Base-by-base conservation (phyloP, 192 early-diverging fungal species). In the Spizellomyces sp. region DNA sequence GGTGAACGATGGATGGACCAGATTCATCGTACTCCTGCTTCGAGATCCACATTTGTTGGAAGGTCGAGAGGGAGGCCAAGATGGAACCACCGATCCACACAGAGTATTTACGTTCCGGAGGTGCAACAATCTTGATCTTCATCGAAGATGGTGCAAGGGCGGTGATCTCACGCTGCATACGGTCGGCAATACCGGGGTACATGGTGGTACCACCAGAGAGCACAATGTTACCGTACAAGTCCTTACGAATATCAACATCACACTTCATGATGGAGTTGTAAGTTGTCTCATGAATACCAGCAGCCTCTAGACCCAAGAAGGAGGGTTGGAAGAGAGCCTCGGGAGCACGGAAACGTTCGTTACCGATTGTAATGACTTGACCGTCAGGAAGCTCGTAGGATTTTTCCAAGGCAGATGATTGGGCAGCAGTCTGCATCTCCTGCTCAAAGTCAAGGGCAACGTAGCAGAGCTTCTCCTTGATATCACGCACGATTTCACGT, bases 41-140 rank as follows among this genome's bases (percentile, higher is more conserved):
- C 62, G 94, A 93, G 82, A 96, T 92, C 95, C 95, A 98, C 95
- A 96, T 94, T 81, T 95, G 91, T 83, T 97, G 95, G 95, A 98
- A 98, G 78, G 95, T 96, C 55, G 95, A 95, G 66, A 96, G 91
- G 45, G 96, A 96, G 61, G 96, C 95, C 46, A 98, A 84, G 66
- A 98, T 96, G 68, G 95, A 96, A 62, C 96, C 96, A 87, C 96
- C 96, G 77, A 98, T 96, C 95, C 96, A 98, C 85, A 94, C 96
- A 67, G 96, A 97, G 92, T 96, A 97, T 86, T 96, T 98, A 81
- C 96, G 89, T 84, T 98, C 96, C 58, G 96, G 95, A 47, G 96
- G 96, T 72, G 95, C 95, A 79, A 96, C 94, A 79, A 98, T 95
- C 91, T 96, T 93, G 89, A 97, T 90, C 89, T 94, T 95, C 94